Percentiles rank a stretch among this genome's conserved stretches.
These are phyloP conservation scores for Alliaria petiolata DNA, from an alignment of 345 rosid genomes.

Conservation along the genomic window DNA sequence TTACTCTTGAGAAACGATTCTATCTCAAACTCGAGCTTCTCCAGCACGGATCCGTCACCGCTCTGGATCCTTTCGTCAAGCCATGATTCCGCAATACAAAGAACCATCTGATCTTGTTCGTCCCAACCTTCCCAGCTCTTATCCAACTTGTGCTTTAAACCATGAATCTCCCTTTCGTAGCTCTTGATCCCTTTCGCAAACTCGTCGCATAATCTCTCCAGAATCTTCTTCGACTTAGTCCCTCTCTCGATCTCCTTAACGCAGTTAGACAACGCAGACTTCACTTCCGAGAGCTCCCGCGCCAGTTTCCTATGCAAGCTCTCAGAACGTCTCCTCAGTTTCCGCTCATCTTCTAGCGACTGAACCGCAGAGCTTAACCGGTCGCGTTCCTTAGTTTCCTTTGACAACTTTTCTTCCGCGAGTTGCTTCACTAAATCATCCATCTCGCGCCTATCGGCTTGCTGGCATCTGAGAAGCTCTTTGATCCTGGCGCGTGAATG, in stretches of 20 bases:
- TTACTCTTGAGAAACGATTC: constrained; percentile 29
- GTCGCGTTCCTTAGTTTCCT: constrained; percentile 69
- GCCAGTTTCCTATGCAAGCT: constrained; percentile 81
- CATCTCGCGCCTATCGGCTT: constrained; percentile 58
- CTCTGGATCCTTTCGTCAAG: constrained; percentile 89
- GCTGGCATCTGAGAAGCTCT: constrained; percentile 75
- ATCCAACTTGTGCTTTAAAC: constrained; percentile 63
- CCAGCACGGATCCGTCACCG: constrained; percentile 19
- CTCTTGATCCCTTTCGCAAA: constrained; percentile 84
- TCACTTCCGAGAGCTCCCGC: constrained; percentile 70
- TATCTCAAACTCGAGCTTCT: constrained; percentile 31
- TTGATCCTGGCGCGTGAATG: constrained; percentile 65
- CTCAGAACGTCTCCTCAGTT: constrained; percentile 78
- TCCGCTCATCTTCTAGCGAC: constrained; percentile 84
- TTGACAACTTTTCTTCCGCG: constrained; percentile 65
- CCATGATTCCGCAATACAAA: constrained; percentile 94
- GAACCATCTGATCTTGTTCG: constrained; percentile 63
- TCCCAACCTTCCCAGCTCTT: constrained; percentile 60
- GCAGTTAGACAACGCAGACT: constrained; percentile 57
- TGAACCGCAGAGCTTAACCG: constrained; percentile 67
- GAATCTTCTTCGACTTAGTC: constrained; percentile 54
- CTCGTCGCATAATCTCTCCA: constrained; percentile 92
- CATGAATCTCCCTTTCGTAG: constrained; percentile 62
- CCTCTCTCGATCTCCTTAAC: constrained; percentile 64
- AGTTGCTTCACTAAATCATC: constrained; percentile 85